These are phyloP conservation scores for Beauveria brongniartii DNA, from an alignment of 2,329 filamentous ascomycete genomes.

Conservation along the genomic window DNA sequence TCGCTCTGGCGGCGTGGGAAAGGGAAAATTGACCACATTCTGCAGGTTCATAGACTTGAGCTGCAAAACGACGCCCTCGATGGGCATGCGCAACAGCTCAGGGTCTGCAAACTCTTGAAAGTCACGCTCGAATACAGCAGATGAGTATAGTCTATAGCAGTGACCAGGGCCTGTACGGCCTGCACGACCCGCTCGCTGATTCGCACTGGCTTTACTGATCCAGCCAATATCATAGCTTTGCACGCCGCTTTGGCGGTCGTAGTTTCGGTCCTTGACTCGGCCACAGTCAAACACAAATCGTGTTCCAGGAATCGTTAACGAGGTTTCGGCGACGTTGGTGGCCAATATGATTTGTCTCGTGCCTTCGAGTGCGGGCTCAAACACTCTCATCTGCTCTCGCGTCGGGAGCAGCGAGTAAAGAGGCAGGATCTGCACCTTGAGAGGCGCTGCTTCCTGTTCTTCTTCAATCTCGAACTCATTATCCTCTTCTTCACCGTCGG, in stretches of 20 bases:
- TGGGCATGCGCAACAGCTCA: slow-evolving; percentile 82
- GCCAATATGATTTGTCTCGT: slow-evolving; percentile 81
- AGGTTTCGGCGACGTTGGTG: slow-evolving; percentile 95
- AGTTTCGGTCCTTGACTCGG: slow-evolving; percentile 83
- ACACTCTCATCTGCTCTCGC: slow-evolving; percentile 83
- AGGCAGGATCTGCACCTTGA: slow-evolving; percentile 81
- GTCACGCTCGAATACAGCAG: slow-evolving; percentile 84
- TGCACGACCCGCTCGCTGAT: slow-evolving; percentile 85
- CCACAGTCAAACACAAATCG: slow-evolving; percentile 95
- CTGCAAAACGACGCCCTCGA: slow-evolving; percentile 87
- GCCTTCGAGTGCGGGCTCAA: slow-evolving; percentile 74
- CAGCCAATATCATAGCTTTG: slow-evolving; percentile 93
- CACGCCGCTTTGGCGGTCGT: slow-evolving; percentile 79
- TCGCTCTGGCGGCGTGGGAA: slow-evolving; percentile 80
- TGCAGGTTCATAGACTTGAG: slow-evolving; percentile 92
- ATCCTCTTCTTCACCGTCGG: slow-evolving; percentile 48
- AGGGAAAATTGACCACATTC: slow-evolving; percentile 88
- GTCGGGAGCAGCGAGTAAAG: slow-evolving; percentile 90
- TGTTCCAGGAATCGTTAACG: slow-evolving; percentile 90
- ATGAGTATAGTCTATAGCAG: slow-evolving; percentile 91
- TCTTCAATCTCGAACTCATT: slow-evolving; percentile 65
- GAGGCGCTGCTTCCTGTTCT: slow-evolving; percentile 48
- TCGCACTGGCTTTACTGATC: slow-evolving; percentile 96
- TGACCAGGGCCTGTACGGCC: slow-evolving; percentile 93
- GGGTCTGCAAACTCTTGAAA: slow-evolving; percentile 81